phyloP scores from a whole-genome alignment of 345 rosid genomes.

The Psidium friedrichsthalianum region DNA sequence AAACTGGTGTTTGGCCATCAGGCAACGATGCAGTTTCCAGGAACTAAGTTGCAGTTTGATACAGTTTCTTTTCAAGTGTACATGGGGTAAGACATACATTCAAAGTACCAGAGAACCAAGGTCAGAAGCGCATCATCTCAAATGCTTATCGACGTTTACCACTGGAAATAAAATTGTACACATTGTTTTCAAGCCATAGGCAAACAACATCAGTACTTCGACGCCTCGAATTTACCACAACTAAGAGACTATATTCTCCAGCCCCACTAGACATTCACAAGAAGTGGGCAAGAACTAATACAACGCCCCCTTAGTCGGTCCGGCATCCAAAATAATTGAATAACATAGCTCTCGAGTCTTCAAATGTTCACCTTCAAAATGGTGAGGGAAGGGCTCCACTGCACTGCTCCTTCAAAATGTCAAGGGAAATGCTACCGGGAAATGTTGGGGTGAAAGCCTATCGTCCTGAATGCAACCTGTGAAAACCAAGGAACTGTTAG shows the following conservation, averaged over 20 bases:
- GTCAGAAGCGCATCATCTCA: neutral
- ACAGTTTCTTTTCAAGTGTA: neutral
- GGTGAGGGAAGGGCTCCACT: slow-evolving; percentile 45
- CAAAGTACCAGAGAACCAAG: neutral
- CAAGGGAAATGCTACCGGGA: slow-evolving; percentile 42
- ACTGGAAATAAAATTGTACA: neutral
- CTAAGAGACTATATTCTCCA: neutral
- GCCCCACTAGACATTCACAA: too few species aligned
- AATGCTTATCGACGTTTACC: neutral
- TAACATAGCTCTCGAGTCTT: too few species aligned
- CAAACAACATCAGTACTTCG: neutral
- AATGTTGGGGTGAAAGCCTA: slow-evolving; percentile 45
- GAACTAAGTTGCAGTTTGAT: neutral
- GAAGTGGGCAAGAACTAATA: too few species aligned
- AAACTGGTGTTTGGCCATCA: neutral
- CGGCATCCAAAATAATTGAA: too few species aligned
- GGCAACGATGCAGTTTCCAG: fast-evolving
- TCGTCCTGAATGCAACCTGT: slow-evolving; percentile 25
- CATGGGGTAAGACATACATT: neutral
- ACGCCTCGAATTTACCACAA: neutral
- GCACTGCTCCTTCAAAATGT: slow-evolving; percentile 39
- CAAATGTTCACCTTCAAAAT: slow-evolving; percentile 26
- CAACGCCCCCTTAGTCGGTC: too few species aligned
- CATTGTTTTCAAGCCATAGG: neutral
- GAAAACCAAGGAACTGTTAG: neutral